Evolutionary conservation across 1,139 yeast species (phyloP), one percentile per base, ranked within the genome.

Genomic region (Sugiyamaella grinbergsii): DNA sequence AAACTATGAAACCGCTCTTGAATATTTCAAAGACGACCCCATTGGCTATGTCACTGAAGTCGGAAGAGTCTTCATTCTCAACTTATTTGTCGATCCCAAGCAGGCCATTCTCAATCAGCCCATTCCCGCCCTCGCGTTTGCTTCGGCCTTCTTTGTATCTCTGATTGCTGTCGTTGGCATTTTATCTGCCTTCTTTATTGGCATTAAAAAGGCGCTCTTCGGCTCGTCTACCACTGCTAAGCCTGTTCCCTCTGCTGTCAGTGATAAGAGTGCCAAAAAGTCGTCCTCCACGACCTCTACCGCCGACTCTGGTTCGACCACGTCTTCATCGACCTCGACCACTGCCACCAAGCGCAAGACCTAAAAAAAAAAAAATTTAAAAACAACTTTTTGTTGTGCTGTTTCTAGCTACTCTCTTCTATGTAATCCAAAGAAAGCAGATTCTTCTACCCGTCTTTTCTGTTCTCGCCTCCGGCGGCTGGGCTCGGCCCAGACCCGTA

Each of bases 1-100:
- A 57, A 28, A 28, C 34, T 62, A 60, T 51, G 52, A 53, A 20
- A 47, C 51, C 31, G 63, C 62, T 39, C 49, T 65, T 54, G 70
- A 66, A 29, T 62, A 55, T 55, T 63, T 72, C 62, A 53, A 53
- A 45, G 66, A 60, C 6, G 71, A 68, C 43, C 76, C 76, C n/a
- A 36, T 63, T 34, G 67, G 62, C 18, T 72, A 62, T 55, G 44
- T 67, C 19, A 55, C 53, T 8, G 67, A 61, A 53, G 60, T 62
- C 32, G 54, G 61, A 41, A 55, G 66, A 41, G 62, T 58, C 22
- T 72, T 72, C 59, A 52, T 67, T 52, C 57, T 58, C 44, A 58
- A 62, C 54, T 62, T 70, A 60, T 55, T 59, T 42, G 54, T 48
- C 16, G 65, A 68, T 52, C 71, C 73, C 28, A 51, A 61, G 37